Conservation (phyloP, 176 grass and related monocot genomes). For the sorghum (Sorghum bicolor) region Sorghum_bicolor_NCBIv3 NC_012878.2:50799501-50800000, state of each 20-base stretch:
- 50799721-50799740: background rate
- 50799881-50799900: conserved; percentile 3
- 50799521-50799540: background rate
- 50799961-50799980: background rate
- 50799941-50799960: background rate
- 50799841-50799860: background rate
- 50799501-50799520: background rate
- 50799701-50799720: background rate
- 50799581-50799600: no score
- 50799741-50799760: background rate
- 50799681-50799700: background rate
- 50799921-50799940: background rate
- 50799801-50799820: background rate
- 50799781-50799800: background rate
- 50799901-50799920: background rate
- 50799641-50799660: background rate
- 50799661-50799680: background rate
- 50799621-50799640: no score
- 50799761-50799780: background rate
- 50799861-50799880: background rate
- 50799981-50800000: background rate
- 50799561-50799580: conserved; percentile 7
- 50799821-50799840: conserved; percentile 1
- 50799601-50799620: no score
- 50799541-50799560: background rate